phyloP scores from a whole-genome alignment of 192 early-diverging fungal genomes.

The Coemansia sp. region DNA sequence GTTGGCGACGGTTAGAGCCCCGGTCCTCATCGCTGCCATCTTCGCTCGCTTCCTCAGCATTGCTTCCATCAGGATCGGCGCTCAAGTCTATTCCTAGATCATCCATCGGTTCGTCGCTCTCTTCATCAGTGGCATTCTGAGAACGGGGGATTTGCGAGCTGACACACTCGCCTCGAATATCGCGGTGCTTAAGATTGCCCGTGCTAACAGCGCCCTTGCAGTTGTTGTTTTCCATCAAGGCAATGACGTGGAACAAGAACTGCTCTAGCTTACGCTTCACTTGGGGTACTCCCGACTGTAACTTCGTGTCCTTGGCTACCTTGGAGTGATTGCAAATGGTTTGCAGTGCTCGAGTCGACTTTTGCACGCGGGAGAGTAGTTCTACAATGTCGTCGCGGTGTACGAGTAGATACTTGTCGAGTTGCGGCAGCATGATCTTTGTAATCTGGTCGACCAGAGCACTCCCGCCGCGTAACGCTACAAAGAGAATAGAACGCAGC shows the following conservation, averaged over 20 bases:
- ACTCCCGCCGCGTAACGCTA: slow-evolving; percentile 35
- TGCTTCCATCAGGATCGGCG: slow-evolving; percentile 11
- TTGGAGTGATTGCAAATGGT: slow-evolving; percentile 78
- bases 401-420: slow-evolving; percentile 37
- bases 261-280: slow-evolving; percentile 70
- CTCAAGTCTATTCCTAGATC: slow-evolving; percentile 6
- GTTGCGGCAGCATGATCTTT: slow-evolving; percentile 26
- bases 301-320: slow-evolving; percentile 60
- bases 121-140: slow-evolving; percentile 18
- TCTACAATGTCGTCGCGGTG: slow-evolving; percentile 27
- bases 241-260: slow-evolving; percentile 74
- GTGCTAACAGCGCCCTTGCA: slow-evolving; percentile 52
- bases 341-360: slow-evolving; percentile 57
- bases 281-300: slow-evolving; percentile 67
- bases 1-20: not conserved
- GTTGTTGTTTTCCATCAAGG: slow-evolving; percentile 70
- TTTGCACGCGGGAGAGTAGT: slow-evolving; percentile 43
- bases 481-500: slow-evolving; percentile 23
- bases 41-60: not conserved
- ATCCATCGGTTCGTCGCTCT: slow-evolving; percentile 12
- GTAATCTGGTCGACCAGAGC: slow-evolving; percentile 38
- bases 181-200: slow-evolving; percentile 71
- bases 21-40: not conserved
- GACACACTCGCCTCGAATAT: slow-evolving; percentile 67
- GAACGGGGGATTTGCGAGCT: slow-evolving; percentile 61